Conservation (phyloP, 352 stramenopile species). For the Blastocystis sp. region DNA sequence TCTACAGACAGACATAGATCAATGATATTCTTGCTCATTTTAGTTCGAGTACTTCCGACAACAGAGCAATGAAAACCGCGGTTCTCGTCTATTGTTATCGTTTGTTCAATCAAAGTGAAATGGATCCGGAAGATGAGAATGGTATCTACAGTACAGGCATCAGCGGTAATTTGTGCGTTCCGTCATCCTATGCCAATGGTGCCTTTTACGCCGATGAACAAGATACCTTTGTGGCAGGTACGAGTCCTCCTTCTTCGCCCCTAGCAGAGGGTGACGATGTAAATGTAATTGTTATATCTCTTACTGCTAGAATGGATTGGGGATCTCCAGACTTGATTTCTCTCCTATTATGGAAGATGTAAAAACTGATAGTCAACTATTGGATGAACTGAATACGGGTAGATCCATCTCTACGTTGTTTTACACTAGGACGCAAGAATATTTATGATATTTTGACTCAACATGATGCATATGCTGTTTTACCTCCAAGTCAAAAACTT, state of each 20-base stretch:
- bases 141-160: neutral
- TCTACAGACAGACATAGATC: neutral
- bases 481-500: constrained; percentile 43
- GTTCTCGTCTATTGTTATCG: neutral
- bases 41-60: neutral
- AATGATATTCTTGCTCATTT: neutral
- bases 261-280: neutral
- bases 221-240: constrained; percentile 37
- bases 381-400: constrained; percentile 58
- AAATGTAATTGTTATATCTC: neutral
- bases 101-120: neutral
- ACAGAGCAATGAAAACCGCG: neutral
- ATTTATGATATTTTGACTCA: constrained; percentile 65
- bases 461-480: constrained; percentile 27
- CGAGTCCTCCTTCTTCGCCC: constrained; percentile 5
- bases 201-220: constrained; percentile 59
- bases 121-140: constrained; percentile 8
- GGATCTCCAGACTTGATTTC: constrained; percentile 26
- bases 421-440: constrained; percentile 15
- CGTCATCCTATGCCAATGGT: constrained; percentile 44
- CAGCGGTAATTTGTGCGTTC: neutral
- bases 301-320: constrained; percentile 10
- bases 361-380: constrained; percentile 1
- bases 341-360: constrained; percentile 3
- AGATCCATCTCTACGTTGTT: neutral